Percentiles rank a stretch among this genome's conserved stretches.
These are phyloP conservation scores for Diaporthe caulivora DNA, from an alignment of 2,329 filamentous ascomycete species.

Conservation along the genomic window DNA sequence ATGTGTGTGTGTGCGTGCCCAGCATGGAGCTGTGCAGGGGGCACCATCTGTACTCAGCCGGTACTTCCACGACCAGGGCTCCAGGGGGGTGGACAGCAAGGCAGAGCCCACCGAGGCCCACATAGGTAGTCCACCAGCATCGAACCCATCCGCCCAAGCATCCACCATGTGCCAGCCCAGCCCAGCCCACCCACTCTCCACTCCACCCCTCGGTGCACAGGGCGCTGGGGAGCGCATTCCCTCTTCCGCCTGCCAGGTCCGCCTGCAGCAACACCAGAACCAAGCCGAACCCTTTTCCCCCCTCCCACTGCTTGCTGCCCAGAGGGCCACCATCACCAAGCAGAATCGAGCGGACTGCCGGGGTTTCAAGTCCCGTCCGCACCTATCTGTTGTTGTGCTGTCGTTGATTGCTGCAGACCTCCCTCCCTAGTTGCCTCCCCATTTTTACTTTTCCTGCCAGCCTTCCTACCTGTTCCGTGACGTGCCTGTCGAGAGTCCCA, in stretches of 20 bases:
- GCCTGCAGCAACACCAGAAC: slow-evolving; percentile 16
- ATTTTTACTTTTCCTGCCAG: neutral
- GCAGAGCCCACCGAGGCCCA: slow-evolving; percentile 29
- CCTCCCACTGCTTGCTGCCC: neutral
- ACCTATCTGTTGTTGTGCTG: neutral
- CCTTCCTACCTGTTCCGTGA: neutral
- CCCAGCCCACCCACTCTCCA: slow-evolving; percentile 16
- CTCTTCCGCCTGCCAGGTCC: neutral
- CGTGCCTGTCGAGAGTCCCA: neutral
- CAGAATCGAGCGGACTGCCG: slow-evolving; percentile 18
- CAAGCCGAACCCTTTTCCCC: slow-evolving; percentile 22
- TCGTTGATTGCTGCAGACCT: slow-evolving; percentile 24
- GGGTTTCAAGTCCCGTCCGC: slow-evolving; percentile 19
- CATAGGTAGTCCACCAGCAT: slow-evolving; percentile 20
- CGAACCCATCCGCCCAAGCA: slow-evolving; percentile 20
- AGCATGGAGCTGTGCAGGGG: slow-evolving; percentile 35
- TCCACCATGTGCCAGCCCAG: slow-evolving; percentile 30
- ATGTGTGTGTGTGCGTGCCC: too few species aligned
- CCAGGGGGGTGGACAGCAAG: slow-evolving; percentile 26
- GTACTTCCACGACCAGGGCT: slow-evolving; percentile 33
- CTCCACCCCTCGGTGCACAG: slow-evolving; percentile 33
- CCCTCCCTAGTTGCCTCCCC: neutral
- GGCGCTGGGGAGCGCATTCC: slow-evolving; percentile 25
- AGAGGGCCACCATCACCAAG: neutral
- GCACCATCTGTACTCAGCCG: slow-evolving; percentile 34